Base-by-base conservation (phyloP, 1,284 basidiomycete species). In the Melampsora americana region DNA sequence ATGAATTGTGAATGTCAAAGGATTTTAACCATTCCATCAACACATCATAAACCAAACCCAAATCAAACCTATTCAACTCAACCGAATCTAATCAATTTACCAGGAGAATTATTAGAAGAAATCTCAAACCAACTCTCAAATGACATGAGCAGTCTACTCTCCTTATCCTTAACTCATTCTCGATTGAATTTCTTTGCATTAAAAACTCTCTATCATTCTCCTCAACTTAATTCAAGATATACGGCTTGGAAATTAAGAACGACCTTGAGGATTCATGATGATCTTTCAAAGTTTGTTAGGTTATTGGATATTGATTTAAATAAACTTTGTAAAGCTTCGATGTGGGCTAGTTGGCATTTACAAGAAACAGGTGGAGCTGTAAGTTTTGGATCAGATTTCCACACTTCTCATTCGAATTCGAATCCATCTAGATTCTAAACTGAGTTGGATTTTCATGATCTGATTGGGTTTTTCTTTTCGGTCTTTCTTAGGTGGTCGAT, bases 321-420 rank as follows among this genome's bases (percentile, higher is more conserved):
- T 14, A 56, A 56, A 16, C 53, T 56, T 56, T 56, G 53, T 56
- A 56, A 28, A 56, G 53, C 53, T 56, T 56, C 53, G n/a, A 23
- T 56, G 28, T 56, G 53, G 53, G 53, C 53, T 56, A 9, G 7
- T 56, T 56, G 53, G 53, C 53, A 56, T 56, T 56, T 56, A 56
- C 53, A 56, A 56, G 53, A 56, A 56, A 56, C 53, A 7, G 53
- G 53, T 56, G 53, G 53, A 23, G 53, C 53, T 9, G 53, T 56
- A 56, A 56, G 20, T 56, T 0, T 23, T 56, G 11, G 11, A 48
- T 48, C 20, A 48, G 11, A 11, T 11, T 48, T 48, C 11, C 20
- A 11, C 11, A 11, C 20, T 48, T 48, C 20, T 48, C 20, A 11
- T 20, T 48, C 46, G 11, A n/a, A n/a, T n/a, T n/a, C n/a, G n/a